phyloP scores from a whole-genome alignment of 2,329 filamentous ascomycete species.

The Furcasterigmium furcatum region DNA sequence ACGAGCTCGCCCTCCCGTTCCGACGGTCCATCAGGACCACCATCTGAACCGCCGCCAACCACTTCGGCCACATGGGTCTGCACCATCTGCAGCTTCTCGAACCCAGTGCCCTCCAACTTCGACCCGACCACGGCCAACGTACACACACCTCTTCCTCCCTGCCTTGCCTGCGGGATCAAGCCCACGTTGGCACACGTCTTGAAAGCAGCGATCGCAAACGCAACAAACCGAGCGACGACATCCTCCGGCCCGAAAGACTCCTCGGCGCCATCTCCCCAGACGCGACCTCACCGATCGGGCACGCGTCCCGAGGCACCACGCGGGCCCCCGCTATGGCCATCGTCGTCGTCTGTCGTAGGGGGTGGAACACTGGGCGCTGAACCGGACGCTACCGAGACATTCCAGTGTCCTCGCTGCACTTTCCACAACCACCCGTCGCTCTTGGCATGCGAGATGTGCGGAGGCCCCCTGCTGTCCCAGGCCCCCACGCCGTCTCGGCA shows the following conservation, averaged over 20 bases:
- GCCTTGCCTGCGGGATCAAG: slow-evolving; percentile 90
- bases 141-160: slow-evolving; percentile 79
- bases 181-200: slow-evolving; percentile 78
- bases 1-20: slow-evolving; percentile 44
- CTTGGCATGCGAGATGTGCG: slow-evolving; percentile 85
- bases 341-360: slow-evolving; percentile 10
- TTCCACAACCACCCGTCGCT: slow-evolving; percentile 91
- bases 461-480: slow-evolving; percentile 65
- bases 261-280: slow-evolving; percentile 9
- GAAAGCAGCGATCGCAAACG: slow-evolving; percentile 80
- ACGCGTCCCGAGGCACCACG: slow-evolving; percentile 4
- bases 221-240: slow-evolving; percentile 49
- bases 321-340: slow-evolving; percentile 8
- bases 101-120: slow-evolving; percentile 89
- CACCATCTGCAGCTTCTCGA: slow-evolving; percentile 92
- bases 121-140: slow-evolving; percentile 78
- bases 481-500: slow-evolving; percentile 34
- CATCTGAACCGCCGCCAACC: slow-evolving; percentile 42
- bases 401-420: slow-evolving; percentile 82
- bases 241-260: slow-evolving; percentile 17
- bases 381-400: slow-evolving; percentile 31
- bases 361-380: slow-evolving; percentile 18
- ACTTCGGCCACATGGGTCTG: slow-evolving; percentile 86
- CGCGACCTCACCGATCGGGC: slow-evolving; percentile 1
- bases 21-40: slow-evolving; percentile 37